These are phyloP conservation scores for Neonectria punicea DNA, from an alignment of 2,329 filamentous ascomycete species.

Conservation along the genomic window DNA sequence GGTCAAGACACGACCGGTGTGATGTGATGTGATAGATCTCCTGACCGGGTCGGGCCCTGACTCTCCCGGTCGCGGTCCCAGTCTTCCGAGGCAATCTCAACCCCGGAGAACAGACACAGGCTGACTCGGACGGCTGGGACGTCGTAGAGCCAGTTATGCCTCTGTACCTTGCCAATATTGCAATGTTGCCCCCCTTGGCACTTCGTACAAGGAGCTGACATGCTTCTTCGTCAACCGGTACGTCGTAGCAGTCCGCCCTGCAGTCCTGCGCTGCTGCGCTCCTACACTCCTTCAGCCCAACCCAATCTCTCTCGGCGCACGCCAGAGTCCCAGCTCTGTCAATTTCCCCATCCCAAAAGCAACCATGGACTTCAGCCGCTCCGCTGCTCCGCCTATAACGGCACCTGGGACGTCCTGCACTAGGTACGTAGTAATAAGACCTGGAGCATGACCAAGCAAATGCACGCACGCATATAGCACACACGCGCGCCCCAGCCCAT, in stretches of 20 bases:
- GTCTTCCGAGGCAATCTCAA: constrained; percentile 4
- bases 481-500: constrained; percentile 16
- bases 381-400: constrained; percentile 26
- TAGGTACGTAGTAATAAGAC: not conserved
- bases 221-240: not conserved
- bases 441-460: constrained; percentile 9
- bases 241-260: not conserved
- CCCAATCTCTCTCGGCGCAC: constrained; percentile 21
- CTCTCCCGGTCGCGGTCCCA: constrained; percentile 6
- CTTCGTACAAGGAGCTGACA: not conserved
- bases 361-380: constrained; percentile 23
- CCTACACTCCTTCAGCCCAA: constrained; percentile 16
- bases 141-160: constrained; percentile 4
- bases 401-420: constrained; percentile 13
- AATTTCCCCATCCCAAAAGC: constrained; percentile 27
- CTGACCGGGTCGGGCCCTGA: constrained; percentile 10
- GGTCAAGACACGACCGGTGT: not conserved
- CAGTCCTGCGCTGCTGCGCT: not conserved
- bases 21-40: constrained; percentile 16
- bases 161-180: constrained; percentile 12
- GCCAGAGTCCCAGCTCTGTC: constrained; percentile 16
- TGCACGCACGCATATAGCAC: constrained; percentile 16
- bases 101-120: not conserved
- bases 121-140: constrained; percentile 7
- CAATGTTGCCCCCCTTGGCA: not conserved